Evolutionary conservation across 306 rosid genomes (phyloP).

Genomic region (Pterocarpus santalinus): DNA sequence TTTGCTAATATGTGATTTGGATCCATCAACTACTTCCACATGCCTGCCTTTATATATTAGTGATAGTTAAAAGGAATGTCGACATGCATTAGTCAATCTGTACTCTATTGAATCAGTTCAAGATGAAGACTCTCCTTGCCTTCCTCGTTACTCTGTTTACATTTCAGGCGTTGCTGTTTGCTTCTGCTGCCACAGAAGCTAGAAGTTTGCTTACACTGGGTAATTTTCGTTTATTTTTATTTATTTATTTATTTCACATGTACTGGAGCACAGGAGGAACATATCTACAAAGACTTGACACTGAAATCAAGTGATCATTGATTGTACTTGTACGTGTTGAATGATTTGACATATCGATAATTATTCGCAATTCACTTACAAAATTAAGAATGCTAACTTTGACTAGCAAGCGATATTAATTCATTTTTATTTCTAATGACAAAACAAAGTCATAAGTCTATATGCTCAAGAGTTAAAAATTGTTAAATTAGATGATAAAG

Average conservation of each 20-base stretch:
- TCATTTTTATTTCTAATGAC: too few species aligned
- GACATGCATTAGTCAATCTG: not conserved
- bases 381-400: too few species aligned
- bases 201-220: not conserved
- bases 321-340: too few species aligned
- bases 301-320: too few species aligned
- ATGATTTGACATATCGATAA: too few species aligned
- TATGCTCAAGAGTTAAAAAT: too few species aligned
- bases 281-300: too few species aligned
- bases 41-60: slow-evolving; percentile 3
- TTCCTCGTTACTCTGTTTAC: slow-evolving; percentile 17
- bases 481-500: too few species aligned
- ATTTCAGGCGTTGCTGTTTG: slow-evolving; percentile 11
- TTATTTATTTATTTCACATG: not conserved
- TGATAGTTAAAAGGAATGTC: not conserved
- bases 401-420: too few species aligned
- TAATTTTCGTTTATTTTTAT: not conserved
- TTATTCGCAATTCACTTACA: too few species aligned
- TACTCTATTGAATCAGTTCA: not conserved
- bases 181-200: slow-evolving; percentile 32
- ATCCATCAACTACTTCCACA: slow-evolving; percentile 44
- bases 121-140: slow-evolving; percentile 11
- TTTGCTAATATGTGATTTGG: slow-evolving; percentile 32
- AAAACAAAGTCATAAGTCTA: too few species aligned
- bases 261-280: too few species aligned